Conservation (phyloP, 2,329 filamentous ascomycete genomes). For the Sporothrix mexicana region DNA sequence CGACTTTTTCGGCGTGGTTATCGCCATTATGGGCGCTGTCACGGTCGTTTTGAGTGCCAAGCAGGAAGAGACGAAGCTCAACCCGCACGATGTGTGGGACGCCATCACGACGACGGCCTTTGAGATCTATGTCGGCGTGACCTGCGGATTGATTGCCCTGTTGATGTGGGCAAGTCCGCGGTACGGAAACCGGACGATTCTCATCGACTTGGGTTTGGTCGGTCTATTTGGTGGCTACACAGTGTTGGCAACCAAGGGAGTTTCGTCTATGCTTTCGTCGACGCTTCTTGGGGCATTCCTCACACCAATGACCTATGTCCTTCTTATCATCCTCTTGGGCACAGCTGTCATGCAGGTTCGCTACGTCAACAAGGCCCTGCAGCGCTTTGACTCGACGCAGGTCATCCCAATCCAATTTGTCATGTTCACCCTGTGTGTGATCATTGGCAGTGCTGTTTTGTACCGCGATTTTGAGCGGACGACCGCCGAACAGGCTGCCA, state of each 20-base stretch:
- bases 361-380: slow-evolving; percentile 86
- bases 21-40: slow-evolving; percentile 86
- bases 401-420: slow-evolving; percentile 99
- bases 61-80: slow-evolving; percentile 85
- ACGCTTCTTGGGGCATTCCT: slow-evolving; percentile 87
- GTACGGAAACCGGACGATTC: slow-evolving; percentile 83
- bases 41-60: slow-evolving; percentile 92
- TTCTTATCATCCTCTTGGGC: slow-evolving; percentile 77
- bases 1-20: slow-evolving; percentile 85
- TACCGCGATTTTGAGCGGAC: slow-evolving; percentile 95
- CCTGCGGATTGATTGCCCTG: slow-evolving; percentile 71
- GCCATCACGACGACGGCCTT: slow-evolving; percentile 89
- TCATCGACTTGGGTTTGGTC: slow-evolving; percentile 92
- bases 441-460: slow-evolving; percentile 88
- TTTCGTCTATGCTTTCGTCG: slow-evolving; percentile 91
- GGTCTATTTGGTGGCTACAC: slow-evolving; percentile 97
- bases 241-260: slow-evolving; percentile 93
- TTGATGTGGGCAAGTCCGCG: slow-evolving; percentile 82
- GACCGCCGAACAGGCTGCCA: slow-evolving; percentile 71
- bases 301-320: slow-evolving; percentile 87
- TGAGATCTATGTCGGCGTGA: slow-evolving; percentile 85
- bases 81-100: slow-evolving; percentile 86
- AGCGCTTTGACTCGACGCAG: slow-evolving; percentile 94
- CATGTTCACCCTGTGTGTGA: slow-evolving; percentile 93
- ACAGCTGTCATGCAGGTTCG: slow-evolving; percentile 97